Evolutionary conservation across 2,329 filamentous ascomycete genomes (phyloP).

Genomic region (Fusarium coffeatum): DNA sequence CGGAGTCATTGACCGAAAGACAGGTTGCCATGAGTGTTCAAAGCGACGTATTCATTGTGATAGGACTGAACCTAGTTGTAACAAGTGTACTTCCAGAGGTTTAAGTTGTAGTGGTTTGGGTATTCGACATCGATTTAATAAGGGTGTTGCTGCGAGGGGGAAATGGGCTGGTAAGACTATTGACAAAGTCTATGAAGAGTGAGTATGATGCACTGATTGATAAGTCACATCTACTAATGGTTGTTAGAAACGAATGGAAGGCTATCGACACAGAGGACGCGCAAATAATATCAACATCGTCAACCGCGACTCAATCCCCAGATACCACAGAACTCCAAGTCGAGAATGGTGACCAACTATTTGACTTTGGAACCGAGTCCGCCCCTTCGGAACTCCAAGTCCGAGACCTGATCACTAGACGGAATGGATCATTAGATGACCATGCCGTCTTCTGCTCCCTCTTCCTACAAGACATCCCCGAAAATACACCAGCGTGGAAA

Average conservation of each 20-base stretch:
- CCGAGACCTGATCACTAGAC: not conserved
- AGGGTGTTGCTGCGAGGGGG: slow-evolving; percentile 42
- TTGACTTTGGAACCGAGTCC: not conserved
- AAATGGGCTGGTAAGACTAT: slow-evolving; percentile 46
- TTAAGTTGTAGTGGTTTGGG: slow-evolving; percentile 43
- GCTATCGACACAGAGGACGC: not conserved
- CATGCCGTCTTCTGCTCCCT: not conserved
- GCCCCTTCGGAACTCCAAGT: not conserved
- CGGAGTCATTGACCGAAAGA: rapidly evolving
- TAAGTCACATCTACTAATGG: too few relatives aligned
- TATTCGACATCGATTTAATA: slow-evolving; percentile 43
- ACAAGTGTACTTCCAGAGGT: slow-evolving; percentile 39
- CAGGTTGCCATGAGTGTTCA: slow-evolving; percentile 45
- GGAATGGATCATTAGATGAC: not conserved
- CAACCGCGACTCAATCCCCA: not conserved
- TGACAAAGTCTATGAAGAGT: slow-evolving; percentile 41
- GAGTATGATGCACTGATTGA: not conserved
- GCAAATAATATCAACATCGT: not conserved
- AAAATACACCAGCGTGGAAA: slow-evolving; percentile 30
- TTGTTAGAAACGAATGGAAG: slow-evolving; percentile 25
- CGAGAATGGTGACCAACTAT: not conserved
- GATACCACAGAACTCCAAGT: rapidly evolving
- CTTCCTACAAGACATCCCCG: slow-evolving; percentile 21
- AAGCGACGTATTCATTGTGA: slow-evolving; percentile 44
- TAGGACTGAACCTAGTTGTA: slow-evolving; percentile 36